Base-by-base conservation (phyloP, 2,329 filamentous ascomycete species). In the Xylariales sp. region DNA sequence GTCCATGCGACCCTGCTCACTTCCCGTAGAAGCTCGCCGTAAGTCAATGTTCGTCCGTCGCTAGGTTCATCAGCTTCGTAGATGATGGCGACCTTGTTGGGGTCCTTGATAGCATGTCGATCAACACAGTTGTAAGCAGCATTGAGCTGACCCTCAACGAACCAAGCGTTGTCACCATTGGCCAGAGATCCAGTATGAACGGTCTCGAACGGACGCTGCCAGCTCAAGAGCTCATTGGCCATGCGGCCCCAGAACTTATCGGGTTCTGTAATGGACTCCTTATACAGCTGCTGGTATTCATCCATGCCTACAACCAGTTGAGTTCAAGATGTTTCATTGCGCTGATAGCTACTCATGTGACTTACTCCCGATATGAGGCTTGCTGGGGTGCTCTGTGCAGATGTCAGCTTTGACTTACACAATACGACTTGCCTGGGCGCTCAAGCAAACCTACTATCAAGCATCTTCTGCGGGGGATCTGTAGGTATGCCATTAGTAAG, bases 111-210 rank as follows among this genome's bases (percentile, higher is more conserved):
- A n/a, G 93, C 93, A 66, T 97, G 91, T 47, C 93, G 87, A 61
- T 98, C 93, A 50, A 98, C 84, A 60, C 89, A 95, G 74, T 98
- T 98, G 80, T 89, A 97, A 20, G 87, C 93, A 49, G 93, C 93
- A 59, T 98, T 98, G 59, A 98, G 74, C 56, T 84, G 80, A 52
- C 93, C 93, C 71, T 96, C 93, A 47, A 90, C 69, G 62, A 97
- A 98, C 91, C 93, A 98, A 49, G 89, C 86, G 59, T 77, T 84
- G 70, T 98, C 90, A 54, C 93, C 93, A 48, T 85, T 74, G 40
- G 64, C 64, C 43, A 98, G 78, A 21, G 80, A 82, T 46, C 93
- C 93, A 45, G 75, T 78, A 63, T 81, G 81, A 40, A 94, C 89
- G 10, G 90, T 97, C 64, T 95, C 71, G 68, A 98, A 98, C 61